phyloP scores from a whole-genome alignment of 495 filamentous ascomycete species.

The Talaromyces wortmannii region DNA sequence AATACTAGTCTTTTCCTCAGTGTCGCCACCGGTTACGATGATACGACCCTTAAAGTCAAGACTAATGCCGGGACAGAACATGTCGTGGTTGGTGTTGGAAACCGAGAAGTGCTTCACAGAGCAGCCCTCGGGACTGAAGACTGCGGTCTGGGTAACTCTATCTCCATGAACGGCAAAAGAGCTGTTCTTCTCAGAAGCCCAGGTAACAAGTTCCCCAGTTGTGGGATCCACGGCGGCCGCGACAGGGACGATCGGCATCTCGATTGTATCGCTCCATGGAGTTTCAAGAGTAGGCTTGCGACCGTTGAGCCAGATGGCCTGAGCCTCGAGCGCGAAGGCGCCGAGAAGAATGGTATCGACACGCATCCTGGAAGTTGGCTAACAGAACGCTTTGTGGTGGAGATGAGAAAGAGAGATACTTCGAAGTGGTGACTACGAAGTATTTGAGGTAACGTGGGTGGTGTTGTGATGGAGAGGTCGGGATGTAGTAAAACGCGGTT shows the following conservation, averaged over 20 bases:
- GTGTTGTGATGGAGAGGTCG: too few species aligned
- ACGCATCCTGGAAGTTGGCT: background rate
- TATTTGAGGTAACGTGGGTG: too few species aligned
- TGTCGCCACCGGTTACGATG: constrained; percentile 46
- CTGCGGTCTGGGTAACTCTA: constrained; percentile 16
- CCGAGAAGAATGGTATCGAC: background rate
- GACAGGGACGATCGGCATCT: constrained; percentile 45
- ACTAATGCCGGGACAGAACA: constrained; percentile 59
- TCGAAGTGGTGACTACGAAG: too few species aligned
- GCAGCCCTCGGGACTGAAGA: constrained; percentile 25
- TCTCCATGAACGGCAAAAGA: constrained; percentile 13
- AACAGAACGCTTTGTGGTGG: too few species aligned
- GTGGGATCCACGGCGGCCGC: constrained; percentile 25
- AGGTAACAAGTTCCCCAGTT: constrained; percentile 32
- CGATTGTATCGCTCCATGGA: constrained; percentile 14
- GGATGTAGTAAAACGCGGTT: too few species aligned
- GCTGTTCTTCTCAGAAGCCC: constrained; percentile 31
- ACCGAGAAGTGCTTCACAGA: constrained; percentile 29
- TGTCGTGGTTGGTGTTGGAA: constrained; percentile 45
- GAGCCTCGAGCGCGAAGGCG: background rate
- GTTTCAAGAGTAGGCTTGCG: background rate
- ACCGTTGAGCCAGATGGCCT: background rate
- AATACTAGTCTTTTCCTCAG: constrained; percentile 36
- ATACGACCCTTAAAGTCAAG: constrained; percentile 42
- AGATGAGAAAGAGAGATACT: too few species aligned